Percentiles rank a stretch among this genome's conserved stretches.
phyloP scores from a whole-genome alignment of 345 rosid genomes.

The Atalantia buxifolia region DNA sequence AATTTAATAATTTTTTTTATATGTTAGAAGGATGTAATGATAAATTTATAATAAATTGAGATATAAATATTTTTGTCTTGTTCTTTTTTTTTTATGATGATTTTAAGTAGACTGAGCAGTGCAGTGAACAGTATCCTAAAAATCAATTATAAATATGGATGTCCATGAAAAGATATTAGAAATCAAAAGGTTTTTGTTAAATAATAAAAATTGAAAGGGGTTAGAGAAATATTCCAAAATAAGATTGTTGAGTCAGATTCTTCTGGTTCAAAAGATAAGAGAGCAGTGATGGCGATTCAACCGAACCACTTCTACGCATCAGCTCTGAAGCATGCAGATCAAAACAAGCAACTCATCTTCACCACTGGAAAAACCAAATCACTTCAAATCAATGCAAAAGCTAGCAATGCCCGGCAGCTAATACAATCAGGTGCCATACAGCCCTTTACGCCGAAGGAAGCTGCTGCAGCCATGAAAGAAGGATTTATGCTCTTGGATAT shows the following conservation, averaged over 20 bases:
- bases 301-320: conserved; percentile 23
- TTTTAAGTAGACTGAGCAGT: no score
- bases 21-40: no score
- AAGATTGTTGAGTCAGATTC: background rate
- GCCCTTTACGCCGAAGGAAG: conserved; percentile 60
- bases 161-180: background rate
- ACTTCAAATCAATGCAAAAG: conserved; percentile 23
- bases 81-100: no score
- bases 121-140: background rate
- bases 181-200: background rate
- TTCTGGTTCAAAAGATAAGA: conserved; percentile 11
- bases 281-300: conserved; percentile 26
- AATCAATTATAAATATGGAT: background rate
- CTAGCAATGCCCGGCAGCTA: conserved; percentile 37
- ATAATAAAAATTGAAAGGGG: background rate
- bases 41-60: no score
- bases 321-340: conserved; percentile 16
- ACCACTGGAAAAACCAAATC: conserved; percentile 11
- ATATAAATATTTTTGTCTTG: no score
- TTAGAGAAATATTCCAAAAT: background rate
- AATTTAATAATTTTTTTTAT: no score
- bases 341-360: conserved; percentile 2
- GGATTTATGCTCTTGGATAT: conserved; percentile 65
- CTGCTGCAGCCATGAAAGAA: conserved; percentile 43
- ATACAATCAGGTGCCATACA: conserved; percentile 61